These are phyloP conservation scores for Saccharum spontaneum DNA, from an alignment of 176 grass and related monocot species.

Conservation along the genomic window DNA sequence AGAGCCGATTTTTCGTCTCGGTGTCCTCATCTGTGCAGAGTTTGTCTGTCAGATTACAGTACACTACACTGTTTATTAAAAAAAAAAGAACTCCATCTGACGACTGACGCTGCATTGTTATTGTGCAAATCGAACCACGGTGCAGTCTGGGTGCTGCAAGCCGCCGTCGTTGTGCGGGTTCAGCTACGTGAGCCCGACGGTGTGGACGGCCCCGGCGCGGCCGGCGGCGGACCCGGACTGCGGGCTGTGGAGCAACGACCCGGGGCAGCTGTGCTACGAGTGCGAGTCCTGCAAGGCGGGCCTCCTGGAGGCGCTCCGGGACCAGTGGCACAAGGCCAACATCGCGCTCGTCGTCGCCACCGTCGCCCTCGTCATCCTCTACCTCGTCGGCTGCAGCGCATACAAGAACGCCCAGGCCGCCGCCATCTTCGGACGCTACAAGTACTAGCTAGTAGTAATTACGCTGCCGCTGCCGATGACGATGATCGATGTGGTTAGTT, in stretches of 20 bases:
- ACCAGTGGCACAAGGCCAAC: slow-evolving; percentile 87
- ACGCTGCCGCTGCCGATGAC: no score
- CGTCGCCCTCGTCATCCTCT: slow-evolving; percentile 79
- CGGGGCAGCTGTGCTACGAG: slow-evolving; percentile 66
- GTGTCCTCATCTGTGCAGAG: neutral
- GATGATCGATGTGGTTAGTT: no score
- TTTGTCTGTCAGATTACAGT: slow-evolving; percentile 26
- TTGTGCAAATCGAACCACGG: no score
- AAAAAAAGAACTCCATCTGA: neutral
- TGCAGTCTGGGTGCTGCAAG: slow-evolving; percentile 88
- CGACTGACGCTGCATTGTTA: neutral
- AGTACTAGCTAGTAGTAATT: slow-evolving; percentile 13
- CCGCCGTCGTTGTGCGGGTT: slow-evolving; percentile 72
- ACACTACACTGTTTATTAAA: neutral
- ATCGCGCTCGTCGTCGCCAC: slow-evolving; percentile 76
- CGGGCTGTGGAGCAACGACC: slow-evolving; percentile 74
- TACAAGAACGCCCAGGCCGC: slow-evolving; percentile 90
- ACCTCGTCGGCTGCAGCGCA: slow-evolving; percentile 86
- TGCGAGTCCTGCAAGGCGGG: slow-evolving; percentile 89
- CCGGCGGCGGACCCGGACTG: slow-evolving; percentile 61
- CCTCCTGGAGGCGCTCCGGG: slow-evolving; percentile 63
- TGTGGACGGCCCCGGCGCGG: slow-evolving; percentile 65
- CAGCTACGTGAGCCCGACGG: slow-evolving; percentile 78
- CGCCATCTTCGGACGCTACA: slow-evolving; percentile 76
- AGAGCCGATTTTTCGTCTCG: neutral